A percentile compares a stretch with the other conserved stretches of the same genome.
Evolutionary conservation across 2,329 filamentous ascomycete genomes (phyloP).

Genomic region (Clonostachys byssicola): DNA sequence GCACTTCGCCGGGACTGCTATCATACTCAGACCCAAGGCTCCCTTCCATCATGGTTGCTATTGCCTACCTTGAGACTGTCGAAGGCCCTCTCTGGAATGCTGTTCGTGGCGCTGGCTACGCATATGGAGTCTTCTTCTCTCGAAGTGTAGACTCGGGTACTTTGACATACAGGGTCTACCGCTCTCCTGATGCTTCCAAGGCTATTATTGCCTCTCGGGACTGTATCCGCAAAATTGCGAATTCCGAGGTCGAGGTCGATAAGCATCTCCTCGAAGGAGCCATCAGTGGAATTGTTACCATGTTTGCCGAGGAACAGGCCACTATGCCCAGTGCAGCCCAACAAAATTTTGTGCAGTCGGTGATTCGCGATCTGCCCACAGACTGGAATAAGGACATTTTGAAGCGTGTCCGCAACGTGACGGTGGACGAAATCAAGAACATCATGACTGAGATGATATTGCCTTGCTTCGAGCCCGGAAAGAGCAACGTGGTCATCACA

Average conservation of each 20-base stretch:
- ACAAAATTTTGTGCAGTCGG: slow-evolving; percentile 78
- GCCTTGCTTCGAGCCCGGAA: slow-evolving; percentile 74
- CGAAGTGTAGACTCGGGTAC: slow-evolving; percentile 76
- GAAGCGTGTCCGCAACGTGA: slow-evolving; percentile 71
- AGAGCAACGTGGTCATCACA: slow-evolving; percentile 81
- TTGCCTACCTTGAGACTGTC: slow-evolving; percentile 86
- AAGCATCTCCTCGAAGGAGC: slow-evolving; percentile 82
- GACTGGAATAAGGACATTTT: slow-evolving; percentile 78
- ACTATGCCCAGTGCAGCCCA: slow-evolving; percentile 80
- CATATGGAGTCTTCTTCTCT: slow-evolving; percentile 80
- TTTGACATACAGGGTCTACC: slow-evolving; percentile 81
- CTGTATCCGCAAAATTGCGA: slow-evolving; percentile 70
- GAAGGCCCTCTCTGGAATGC: slow-evolving; percentile 94
- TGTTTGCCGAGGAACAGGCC: slow-evolving; percentile 82
- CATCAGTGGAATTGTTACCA: slow-evolving; percentile 82
- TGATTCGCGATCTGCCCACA: slow-evolving; percentile 69
- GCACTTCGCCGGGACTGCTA: slow-evolving; percentile 68
- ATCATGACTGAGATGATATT: slow-evolving; percentile 73
- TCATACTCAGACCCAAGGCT: slow-evolving; percentile 74
- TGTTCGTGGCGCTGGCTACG: slow-evolving; percentile 87
- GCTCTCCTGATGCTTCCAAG: slow-evolving; percentile 83
- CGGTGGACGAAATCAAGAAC: slow-evolving; percentile 68
- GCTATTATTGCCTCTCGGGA: slow-evolving; percentile 75
- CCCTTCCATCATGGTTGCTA: slow-evolving; percentile 81
- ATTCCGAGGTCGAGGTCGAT: slow-evolving; percentile 70